Evolutionary conservation across 75 land plant species (phyloP).

Genomic region (Selaginella tamariscina): DNA sequence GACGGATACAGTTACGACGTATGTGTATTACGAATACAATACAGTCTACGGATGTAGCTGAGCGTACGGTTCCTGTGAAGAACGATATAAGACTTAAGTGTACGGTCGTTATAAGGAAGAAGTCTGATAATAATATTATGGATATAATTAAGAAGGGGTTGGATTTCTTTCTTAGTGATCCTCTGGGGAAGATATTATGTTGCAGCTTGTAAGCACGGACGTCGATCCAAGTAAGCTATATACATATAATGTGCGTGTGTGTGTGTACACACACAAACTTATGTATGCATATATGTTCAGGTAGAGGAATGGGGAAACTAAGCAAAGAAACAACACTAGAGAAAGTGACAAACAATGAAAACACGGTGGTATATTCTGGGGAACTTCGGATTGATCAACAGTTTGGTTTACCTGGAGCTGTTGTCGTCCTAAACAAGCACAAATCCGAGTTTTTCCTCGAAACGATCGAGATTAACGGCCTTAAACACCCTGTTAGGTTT

Average conservation of each 20-base stretch:
- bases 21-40: background rate
- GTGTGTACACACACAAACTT: background rate
- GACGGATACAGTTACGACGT: background rate
- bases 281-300: background rate
- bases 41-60: background rate
- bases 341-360: background rate
- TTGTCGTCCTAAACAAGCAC: conserved; percentile 57
- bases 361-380: background rate
- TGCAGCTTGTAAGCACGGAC: conserved; percentile 68
- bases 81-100: too few relatives aligned
- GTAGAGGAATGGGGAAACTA: background rate
- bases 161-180: conserved; percentile 33
- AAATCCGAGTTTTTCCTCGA: conserved; percentile 61
- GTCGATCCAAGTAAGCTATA: conserved; percentile 52
- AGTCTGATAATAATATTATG: conserved; percentile 31
- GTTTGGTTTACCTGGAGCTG: conserved; percentile 86
- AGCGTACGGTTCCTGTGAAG: background rate
- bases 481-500: conserved; percentile 33
- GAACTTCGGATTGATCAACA: background rate
- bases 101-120: conserved; percentile 37
- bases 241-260: too few relatives aligned
- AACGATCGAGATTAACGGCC: conserved; percentile 49
- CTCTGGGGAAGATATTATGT: conserved; percentile 39
- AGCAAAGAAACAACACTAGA: background rate
- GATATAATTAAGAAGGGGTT: conserved; percentile 42